These are phyloP conservation scores for Podila clonocystis DNA, from an alignment of 192 early-diverging fungal species.

Conservation along the genomic window DNA sequence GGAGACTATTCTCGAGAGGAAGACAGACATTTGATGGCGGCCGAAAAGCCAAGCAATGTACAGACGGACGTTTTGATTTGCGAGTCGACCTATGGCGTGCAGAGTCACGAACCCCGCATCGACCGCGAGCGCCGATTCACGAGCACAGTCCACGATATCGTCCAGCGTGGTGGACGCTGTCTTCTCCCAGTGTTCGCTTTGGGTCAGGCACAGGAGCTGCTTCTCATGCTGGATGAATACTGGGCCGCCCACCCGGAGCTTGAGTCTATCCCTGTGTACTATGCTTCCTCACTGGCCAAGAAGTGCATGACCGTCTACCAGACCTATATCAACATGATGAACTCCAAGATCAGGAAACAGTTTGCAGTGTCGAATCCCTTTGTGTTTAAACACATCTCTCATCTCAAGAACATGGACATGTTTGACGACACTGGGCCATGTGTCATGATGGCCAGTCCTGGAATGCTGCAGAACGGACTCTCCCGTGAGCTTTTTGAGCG, in stretches of 20 bases:
- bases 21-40: constrained; percentile 97
- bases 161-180: constrained; percentile 88
- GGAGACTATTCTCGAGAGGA: constrained; percentile 99
- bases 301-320: constrained; percentile 98
- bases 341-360: constrained; percentile 90
- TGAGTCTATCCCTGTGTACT: constrained; percentile 94
- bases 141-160: constrained; percentile 84
- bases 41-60: constrained; percentile 86
- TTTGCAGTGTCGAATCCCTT: constrained; percentile 92
- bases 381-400: constrained; percentile 94
- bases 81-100: constrained; percentile 97
- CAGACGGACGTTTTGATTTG: constrained; percentile 93
- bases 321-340: constrained; percentile 99
- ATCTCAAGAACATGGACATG: constrained; percentile 83
- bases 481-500: constrained; percentile 95
- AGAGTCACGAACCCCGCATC: constrained; percentile 93
- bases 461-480: constrained; percentile 97
- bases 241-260: constrained; percentile 91
- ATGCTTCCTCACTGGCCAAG: constrained; percentile 94
- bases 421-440: constrained; percentile 97
- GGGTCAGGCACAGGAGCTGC: constrained; percentile 96
- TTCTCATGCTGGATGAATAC: constrained; percentile 97
- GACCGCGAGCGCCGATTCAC: constrained; percentile 94
- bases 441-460: constrained; percentile 98
- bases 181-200: constrained; percentile 96